phyloP scores from a whole-genome alignment of 2,329 filamentous ascomycete species.

The Exophiala xenobiotica region DNA sequence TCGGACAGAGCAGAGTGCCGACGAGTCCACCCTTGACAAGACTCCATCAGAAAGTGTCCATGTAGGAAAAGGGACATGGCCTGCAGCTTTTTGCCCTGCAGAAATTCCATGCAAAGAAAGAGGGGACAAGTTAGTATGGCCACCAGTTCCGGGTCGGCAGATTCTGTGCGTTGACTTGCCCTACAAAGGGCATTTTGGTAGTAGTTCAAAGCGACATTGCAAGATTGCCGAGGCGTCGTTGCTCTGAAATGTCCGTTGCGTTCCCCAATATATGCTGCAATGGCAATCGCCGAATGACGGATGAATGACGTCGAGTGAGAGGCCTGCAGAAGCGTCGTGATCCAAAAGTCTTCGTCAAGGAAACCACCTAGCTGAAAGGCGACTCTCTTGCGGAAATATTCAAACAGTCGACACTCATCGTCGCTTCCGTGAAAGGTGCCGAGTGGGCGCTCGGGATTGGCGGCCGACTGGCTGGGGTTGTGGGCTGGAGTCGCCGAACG shows the following conservation, averaged over 20 bases:
- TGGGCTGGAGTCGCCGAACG: background rate
- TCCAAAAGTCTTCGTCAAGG: constrained; percentile 17
- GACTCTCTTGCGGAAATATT: constrained; percentile 1
- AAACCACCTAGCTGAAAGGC: background rate
- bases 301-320: constrained; percentile 12
- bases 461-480: background rate
- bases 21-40: background rate
- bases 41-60: background rate
- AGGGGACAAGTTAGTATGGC: constrained; percentile 5
- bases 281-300: constrained; percentile 10
- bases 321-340: constrained; percentile 6
- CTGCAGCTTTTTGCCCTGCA: constrained; percentile 5
- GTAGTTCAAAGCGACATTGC: background rate
- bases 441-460: background rate
- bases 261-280: constrained; percentile 6
- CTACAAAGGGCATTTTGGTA: constrained; percentile 11
- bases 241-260: background rate
- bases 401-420: constrained; percentile 3
- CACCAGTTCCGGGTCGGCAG: background rate
- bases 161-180: background rate
- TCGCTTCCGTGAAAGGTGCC: background rate
- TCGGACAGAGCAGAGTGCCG: background rate
- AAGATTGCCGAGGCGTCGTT: background rate
- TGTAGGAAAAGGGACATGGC: background rate
- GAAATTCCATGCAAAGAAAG: constrained; percentile 6